Evolutionary conservation across 2,329 filamentous ascomycete species (phyloP).

Genomic region (Diaporthe sp.): DNA sequence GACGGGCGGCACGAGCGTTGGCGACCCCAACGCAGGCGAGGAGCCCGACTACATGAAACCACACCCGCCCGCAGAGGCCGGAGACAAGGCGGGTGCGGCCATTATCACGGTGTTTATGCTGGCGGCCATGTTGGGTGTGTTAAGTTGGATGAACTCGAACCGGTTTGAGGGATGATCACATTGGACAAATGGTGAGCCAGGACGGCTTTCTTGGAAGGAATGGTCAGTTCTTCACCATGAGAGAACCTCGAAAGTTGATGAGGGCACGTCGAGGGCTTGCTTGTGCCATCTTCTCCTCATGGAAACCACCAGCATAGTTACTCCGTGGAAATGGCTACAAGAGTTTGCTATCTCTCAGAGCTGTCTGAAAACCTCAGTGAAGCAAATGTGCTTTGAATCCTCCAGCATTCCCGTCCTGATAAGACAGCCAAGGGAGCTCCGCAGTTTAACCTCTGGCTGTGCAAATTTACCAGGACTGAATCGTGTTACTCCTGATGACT

Average conservation of each 20-base stretch:
- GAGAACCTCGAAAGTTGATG: not conserved
- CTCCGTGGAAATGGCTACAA: not conserved
- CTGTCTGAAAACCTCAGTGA: not conserved
- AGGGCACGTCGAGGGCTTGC: not conserved
- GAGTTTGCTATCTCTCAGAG: too few species aligned
- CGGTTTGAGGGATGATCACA: conserved; percentile 10
- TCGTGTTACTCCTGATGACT: conserved; percentile 8
- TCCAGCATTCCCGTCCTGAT: too few species aligned
- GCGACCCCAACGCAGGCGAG: conserved; percentile 45
- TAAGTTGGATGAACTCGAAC: conserved; percentile 49
- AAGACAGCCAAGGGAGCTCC: too few species aligned
- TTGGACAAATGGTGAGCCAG: not conserved
- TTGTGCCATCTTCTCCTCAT: not conserved
- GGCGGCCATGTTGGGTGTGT: conserved; percentile 45
- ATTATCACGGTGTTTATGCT: conserved; percentile 52
- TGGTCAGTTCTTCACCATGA: not conserved
- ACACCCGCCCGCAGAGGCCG: conserved; percentile 39
- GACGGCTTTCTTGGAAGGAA: not conserved
- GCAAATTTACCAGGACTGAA: conserved; percentile 21
- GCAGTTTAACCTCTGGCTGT: not conserved
- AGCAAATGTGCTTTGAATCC: not conserved
- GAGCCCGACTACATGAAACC: conserved; percentile 25
- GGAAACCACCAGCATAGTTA: not conserved
- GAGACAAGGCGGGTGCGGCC: conserved; percentile 53
- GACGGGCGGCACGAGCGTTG: conserved; percentile 55